phyloP scores from a whole-genome alignment of 2,329 filamentous ascomycete species.

The Fusarium buharicum region DNA sequence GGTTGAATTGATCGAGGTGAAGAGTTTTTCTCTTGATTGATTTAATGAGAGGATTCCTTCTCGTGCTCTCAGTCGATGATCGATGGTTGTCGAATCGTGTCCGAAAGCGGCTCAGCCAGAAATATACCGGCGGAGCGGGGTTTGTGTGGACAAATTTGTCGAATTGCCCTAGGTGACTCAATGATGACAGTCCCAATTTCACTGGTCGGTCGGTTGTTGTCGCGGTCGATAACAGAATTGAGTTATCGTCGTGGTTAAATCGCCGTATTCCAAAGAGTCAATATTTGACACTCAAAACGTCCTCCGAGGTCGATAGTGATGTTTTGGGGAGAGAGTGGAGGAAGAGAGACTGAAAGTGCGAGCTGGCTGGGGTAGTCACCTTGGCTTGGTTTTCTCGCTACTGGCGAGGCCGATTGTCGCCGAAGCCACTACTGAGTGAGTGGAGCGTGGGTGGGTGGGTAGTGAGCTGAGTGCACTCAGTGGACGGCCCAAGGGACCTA shows the following conservation, averaged over 20 bases:
- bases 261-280: conserved; percentile 11
- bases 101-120: conserved; percentile 29
- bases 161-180: conserved; percentile 22
- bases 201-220: conserved; percentile 1
- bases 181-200: conserved; percentile 5
- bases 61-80: conserved; percentile 16
- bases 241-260: conserved; percentile 18
- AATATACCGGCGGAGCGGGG: conserved; percentile 39
- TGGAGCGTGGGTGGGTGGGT: conserved; percentile 37
- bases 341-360: conserved; percentile 36
- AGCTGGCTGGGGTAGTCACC: conserved; percentile 23
- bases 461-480: conserved; percentile 33
- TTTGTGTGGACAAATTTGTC: conserved; percentile 43
- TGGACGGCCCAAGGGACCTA: conserved; percentile 13
- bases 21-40: conserved; percentile 2
- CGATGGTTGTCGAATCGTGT: conserved; percentile 3
- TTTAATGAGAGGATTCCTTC: conserved; percentile 13
- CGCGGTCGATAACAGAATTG: conserved; percentile 3
- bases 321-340: conserved; percentile 40
- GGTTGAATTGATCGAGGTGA: conserved; percentile 3
- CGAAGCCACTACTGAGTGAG: conserved; percentile 41
- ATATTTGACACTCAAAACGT: conserved; percentile 11
- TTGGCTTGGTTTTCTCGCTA: conserved; percentile 40
- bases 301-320: conserved; percentile 31
- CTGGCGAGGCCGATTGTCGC: conserved; percentile 45